Evolutionary conservation across 192 early-diverging fungal genomes (phyloP).

Genomic region (Coemansia umbellata): DNA sequence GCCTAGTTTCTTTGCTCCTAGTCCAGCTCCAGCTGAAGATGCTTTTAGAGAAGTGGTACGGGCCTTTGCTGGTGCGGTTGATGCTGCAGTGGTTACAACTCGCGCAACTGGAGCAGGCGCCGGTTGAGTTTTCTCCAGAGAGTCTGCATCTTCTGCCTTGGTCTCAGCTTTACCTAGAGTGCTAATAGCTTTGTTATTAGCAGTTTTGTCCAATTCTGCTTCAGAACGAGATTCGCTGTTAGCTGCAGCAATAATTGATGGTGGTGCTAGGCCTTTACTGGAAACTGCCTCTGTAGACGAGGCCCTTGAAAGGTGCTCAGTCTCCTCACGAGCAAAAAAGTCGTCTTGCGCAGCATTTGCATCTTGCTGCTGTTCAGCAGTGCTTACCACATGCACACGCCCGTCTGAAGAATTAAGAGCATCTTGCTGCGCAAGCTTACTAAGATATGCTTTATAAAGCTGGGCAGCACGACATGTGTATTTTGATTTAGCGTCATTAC

Average conservation of each 20-base stretch:
- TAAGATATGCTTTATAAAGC: constrained; percentile 79
- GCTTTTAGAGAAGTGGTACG: constrained; percentile 22
- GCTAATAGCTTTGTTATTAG: too few relatives aligned
- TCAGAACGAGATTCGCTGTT: background rate
- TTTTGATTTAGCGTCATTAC: constrained; percentile 74
- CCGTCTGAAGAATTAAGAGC: constrained; percentile 21
- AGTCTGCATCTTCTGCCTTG: background rate
- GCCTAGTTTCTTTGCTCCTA: constrained; percentile 43
- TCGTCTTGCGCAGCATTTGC: constrained; percentile 4
- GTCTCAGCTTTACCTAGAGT: background rate
- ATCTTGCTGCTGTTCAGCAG: constrained; percentile 1
- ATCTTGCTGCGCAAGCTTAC: constrained; percentile 70
- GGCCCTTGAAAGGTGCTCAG: constrained; percentile 7
- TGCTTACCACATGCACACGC: constrained; percentile 15
- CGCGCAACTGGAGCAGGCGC: constrained; percentile 29
- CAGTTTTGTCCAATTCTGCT: too few relatives aligned
- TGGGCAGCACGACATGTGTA: constrained; percentile 72
- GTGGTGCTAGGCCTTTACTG: constrained; percentile 18
- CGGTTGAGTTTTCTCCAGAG: background rate
- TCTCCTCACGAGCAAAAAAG: constrained; percentile 25
- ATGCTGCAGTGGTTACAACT: constrained; percentile 10
- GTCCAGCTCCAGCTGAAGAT: constrained; percentile 10
- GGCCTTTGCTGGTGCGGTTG: constrained; percentile 17
- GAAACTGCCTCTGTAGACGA: background rate
- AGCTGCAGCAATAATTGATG: constrained; percentile 13